Evolutionary conservation across 1,284 basidiomycete genomes (phyloP).

Genomic region (Leccinum huronense): DNA sequence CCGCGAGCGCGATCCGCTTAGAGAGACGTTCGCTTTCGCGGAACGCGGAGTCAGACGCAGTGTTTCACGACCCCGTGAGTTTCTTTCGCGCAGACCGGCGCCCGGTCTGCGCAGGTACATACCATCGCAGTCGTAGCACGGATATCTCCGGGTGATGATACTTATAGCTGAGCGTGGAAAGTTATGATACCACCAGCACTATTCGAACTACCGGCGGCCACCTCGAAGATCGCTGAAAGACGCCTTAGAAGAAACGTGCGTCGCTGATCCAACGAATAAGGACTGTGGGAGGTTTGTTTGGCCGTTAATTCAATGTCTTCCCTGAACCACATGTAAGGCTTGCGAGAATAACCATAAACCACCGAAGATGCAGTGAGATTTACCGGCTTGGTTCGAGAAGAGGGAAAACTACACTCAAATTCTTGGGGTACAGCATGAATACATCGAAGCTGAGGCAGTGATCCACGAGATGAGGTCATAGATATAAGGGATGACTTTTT

Average conservation of each 20-base stretch:
- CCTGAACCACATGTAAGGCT: neutral
- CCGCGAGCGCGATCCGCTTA: conserved; percentile 30
- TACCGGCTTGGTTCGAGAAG: conserved; percentile 3
- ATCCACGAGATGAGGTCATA: neutral
- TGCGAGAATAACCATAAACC: conserved; percentile 1
- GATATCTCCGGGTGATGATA: conserved; percentile 4
- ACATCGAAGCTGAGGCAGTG: conserved; percentile 4
- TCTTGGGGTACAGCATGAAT: conserved; percentile 5
- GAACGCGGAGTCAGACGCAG: conserved; percentile 30
- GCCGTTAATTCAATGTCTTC: conserved; percentile 7
- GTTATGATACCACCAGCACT: neutral
- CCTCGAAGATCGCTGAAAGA: neutral
- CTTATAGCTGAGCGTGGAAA: conserved; percentile 2
- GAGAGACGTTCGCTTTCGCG: conserved; percentile 32
- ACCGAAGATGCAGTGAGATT: neutral
- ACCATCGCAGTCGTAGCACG: neutral
- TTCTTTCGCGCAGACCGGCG: neutral
- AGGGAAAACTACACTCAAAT: neutral
- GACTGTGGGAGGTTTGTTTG: conserved; percentile 3
- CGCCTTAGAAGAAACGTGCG: neutral
- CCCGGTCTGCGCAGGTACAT: no score
- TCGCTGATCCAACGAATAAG: conserved; percentile 9
- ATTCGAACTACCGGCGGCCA: neutral
- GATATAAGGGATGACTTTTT: neutral
- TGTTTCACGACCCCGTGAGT: neutral